Conservation (phyloP, 805 yeast species). For the Kregervanrija fluxuum region DNA sequence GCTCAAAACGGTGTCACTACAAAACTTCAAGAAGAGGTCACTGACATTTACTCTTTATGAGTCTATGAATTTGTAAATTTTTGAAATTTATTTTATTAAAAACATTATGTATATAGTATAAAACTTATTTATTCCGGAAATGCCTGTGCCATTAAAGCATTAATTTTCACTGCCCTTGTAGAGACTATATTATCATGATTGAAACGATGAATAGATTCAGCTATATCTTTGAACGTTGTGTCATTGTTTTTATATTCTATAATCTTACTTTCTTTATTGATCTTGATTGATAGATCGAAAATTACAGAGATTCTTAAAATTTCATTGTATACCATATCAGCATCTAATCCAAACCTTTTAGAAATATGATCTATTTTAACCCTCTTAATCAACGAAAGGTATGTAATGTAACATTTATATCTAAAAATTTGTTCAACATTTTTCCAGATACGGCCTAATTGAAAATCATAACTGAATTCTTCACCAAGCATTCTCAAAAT, state of each 20-base stretch:
- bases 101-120: conserved; percentile 1
- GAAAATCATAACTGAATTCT: conserved; percentile 15
- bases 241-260: conserved; percentile 8
- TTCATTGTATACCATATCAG: conserved; percentile 10
- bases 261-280: conserved; percentile 12
- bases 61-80: neutral
- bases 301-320: conserved; percentile 15
- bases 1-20: conserved; percentile 57
- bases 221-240: neutral
- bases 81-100: neutral
- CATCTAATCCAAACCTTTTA: conserved; percentile 14
- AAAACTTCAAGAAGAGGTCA: conserved; percentile 33
- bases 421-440: conserved; percentile 21
- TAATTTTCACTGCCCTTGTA: conserved; percentile 15
- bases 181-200: conserved; percentile 10
- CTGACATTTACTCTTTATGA: conserved; percentile 19
- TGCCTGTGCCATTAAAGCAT: conserved; percentile 9
- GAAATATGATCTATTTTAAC: conserved; percentile 18
- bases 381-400: conserved; percentile 25
- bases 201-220: conserved; percentile 5
- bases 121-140: conserved; percentile 7
- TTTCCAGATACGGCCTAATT: conserved; percentile 19
- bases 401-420: conserved; percentile 25
- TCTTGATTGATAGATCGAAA: conserved; percentile 20
- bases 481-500: conserved; percentile 3